Percentiles rank a stretch among this genome's conserved stretches.
Conservation (phyloP, 768 basidiomycete genomes). For the Cubamyces sp. region DNA sequence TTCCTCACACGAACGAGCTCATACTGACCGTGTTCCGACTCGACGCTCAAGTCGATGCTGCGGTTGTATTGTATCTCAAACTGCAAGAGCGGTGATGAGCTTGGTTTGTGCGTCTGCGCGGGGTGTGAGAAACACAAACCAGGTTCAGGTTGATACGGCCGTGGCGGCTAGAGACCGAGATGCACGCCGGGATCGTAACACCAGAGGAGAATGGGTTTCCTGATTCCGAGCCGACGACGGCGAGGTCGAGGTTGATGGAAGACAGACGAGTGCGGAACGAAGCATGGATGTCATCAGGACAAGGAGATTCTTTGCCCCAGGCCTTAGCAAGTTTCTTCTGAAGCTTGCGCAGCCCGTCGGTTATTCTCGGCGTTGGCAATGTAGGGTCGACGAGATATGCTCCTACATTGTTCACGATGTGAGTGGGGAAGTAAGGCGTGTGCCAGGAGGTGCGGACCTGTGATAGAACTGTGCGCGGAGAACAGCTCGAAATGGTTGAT, state of each 20-base stretch:
- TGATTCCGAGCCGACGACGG: slow-evolving; percentile 19
- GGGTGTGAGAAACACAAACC: slow-evolving; percentile 14
- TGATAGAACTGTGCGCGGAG: slow-evolving; percentile 30
- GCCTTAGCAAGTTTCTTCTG: slow-evolving; percentile 1
- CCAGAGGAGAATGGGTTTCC: background rate
- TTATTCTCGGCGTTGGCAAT: slow-evolving; percentile 3
- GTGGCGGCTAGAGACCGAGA: slow-evolving; percentile 25
- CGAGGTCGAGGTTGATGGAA: slow-evolving; percentile 30
- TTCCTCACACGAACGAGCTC: too few relatives aligned
- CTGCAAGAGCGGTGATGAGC: background rate
- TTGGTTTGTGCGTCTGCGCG: background rate
- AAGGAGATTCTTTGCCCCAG: slow-evolving; percentile 5
- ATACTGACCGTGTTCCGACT: slow-evolving; percentile 11
- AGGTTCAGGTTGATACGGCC: slow-evolving; percentile 31
- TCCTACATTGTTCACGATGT: slow-evolving; percentile 17
- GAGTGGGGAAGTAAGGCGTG: background rate
- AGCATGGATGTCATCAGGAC: slow-evolving; percentile 25
- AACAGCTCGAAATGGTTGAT: slow-evolving; percentile 33
- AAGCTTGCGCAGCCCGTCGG: background rate
- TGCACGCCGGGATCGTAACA: slow-evolving; percentile 12
- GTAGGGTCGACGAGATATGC: slow-evolving; percentile 24
- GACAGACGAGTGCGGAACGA: slow-evolving; percentile 31
- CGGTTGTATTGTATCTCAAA: slow-evolving; percentile 18
- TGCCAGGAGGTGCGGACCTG: slow-evolving; percentile 21
- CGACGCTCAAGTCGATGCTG: slow-evolving; percentile 23